Evolutionary conservation across 169 alveolate genomes (phyloP).

Genomic region (Plasmodium yoelii): DNA sequence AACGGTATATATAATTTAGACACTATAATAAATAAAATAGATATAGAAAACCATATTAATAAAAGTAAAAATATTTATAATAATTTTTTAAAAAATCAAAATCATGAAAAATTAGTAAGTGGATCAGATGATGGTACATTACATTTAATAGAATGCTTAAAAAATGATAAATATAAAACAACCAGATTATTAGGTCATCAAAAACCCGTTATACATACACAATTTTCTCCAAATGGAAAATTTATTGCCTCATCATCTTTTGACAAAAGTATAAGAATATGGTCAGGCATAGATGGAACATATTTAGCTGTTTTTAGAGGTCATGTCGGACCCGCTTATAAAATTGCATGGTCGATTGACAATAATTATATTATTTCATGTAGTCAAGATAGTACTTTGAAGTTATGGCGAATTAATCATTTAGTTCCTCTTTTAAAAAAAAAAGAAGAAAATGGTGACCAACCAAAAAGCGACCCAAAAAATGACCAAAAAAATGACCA

Average conservation of each 20-base stretch:
- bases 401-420: slow-evolving; percentile 95
- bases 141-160: slow-evolving; percentile 93
- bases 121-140: slow-evolving; percentile 99
- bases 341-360: slow-evolving; percentile 98
- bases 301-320: slow-evolving; percentile 96
- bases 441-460: neutral
- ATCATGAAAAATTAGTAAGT: slow-evolving; percentile 95
- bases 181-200: slow-evolving; percentile 98
- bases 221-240: slow-evolving; percentile 98
- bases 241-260: slow-evolving; percentile 98
- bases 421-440: slow-evolving; percentile 19
- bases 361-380: slow-evolving; percentile 95
- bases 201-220: slow-evolving; percentile 95
- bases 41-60: slow-evolving; percentile 80
- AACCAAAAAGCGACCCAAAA: neutral
- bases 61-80: slow-evolving; percentile 72
- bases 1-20: slow-evolving; percentile 92
- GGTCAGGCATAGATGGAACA: slow-evolving; percentile 94
- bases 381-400: slow-evolving; percentile 96
- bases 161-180: slow-evolving; percentile 82
- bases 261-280: slow-evolving; percentile 92
- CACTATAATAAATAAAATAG: slow-evolving; percentile 78
- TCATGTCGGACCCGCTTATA: slow-evolving; percentile 98
- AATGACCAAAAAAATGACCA: slow-evolving; percentile 51
- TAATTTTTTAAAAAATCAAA: slow-evolving; percentile 81